Conservation (phyloP, 345 rosid species). For the Populus nigra region DNA sequence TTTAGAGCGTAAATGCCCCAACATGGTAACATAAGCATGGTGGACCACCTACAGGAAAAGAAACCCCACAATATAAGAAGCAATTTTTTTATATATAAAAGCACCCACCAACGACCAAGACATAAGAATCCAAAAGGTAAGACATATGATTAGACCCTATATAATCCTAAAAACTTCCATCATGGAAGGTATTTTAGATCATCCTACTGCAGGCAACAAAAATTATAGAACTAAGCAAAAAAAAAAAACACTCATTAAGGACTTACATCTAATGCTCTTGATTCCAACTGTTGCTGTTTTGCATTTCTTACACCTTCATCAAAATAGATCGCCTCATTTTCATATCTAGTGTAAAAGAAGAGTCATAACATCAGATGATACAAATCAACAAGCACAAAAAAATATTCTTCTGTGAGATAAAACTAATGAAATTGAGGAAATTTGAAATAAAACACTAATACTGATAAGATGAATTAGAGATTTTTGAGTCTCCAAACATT, state of each 20-base stretch:
- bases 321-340: conserved; percentile 60
- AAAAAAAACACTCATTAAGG: neutral
- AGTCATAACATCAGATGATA: neutral
- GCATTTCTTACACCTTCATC: conserved; percentile 71
- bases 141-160: too few relatives aligned
- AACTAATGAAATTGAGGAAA: neutral
- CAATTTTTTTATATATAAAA: too few relatives aligned
- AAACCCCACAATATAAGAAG: too few relatives aligned
- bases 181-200: too few relatives aligned
- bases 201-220: neutral
- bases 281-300: conserved; percentile 49
- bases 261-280: conserved; percentile 68
- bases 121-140: too few relatives aligned
- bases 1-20: conserved; percentile 58
- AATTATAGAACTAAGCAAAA: neutral
- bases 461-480: neutral
- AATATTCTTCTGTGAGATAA: neutral
- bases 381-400: neutral
- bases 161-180: too few relatives aligned
- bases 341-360: conserved; percentile 45
- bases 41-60: conserved; percentile 41
- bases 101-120: too few relatives aligned
- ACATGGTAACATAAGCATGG: conserved; percentile 47
- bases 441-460: neutral
- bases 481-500: neutral